Evolutionary conservation across 345 rosid species (phyloP), one percentile per base, ranked within the genome.

Genomic region (Arabis alpina): DNA sequence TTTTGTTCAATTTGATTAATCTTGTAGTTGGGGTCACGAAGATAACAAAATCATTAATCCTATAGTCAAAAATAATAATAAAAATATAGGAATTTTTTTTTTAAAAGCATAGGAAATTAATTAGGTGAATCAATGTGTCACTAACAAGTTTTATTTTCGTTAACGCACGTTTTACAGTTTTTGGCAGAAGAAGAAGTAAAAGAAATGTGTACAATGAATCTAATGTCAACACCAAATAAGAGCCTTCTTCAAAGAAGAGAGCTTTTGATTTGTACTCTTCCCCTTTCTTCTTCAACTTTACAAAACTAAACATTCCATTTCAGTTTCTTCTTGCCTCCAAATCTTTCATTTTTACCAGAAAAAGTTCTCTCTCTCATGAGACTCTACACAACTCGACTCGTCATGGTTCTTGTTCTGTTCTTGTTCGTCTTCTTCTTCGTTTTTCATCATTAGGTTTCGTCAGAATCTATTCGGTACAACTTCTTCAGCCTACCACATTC

Each of bases 381-480:
- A 6, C 7, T 19, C 67, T n/a, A n/a, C 32, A 0, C 4, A 3
- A 3, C 32, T 28, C 32, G 70, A 61, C 39, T 10, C 24, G 44
- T 53, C 30, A 1, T 74, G 40, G 11, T 36, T 59, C 72, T 66
- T 47, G 11, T 44, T 59, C 67, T 66, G 55, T 19, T 16, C 40
- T 43, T 32, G 45, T 56, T 72, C 57, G 14, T 54, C 43, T 2
- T 63, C 61, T 42, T 63, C 61, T 14, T 70, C 48, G 42, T 14
- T n/a, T 10, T 72, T 70, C 28, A 36, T 42, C 19, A 56, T 34
- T 66, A 63, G 15, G 67, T 58, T 63, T 50, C 73, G 0, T 79
- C 87, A 25, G 84, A 82, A 80, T 80, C 89, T 42, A 79, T 88
- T 93, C 37, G 96, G 98, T 53, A 88, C 97, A 11, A 93, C 98